These are phyloP conservation scores for Trichoderma sp. DNA, from an alignment of 2,329 filamentous ascomycete species.

Conservation along the genomic window DNA sequence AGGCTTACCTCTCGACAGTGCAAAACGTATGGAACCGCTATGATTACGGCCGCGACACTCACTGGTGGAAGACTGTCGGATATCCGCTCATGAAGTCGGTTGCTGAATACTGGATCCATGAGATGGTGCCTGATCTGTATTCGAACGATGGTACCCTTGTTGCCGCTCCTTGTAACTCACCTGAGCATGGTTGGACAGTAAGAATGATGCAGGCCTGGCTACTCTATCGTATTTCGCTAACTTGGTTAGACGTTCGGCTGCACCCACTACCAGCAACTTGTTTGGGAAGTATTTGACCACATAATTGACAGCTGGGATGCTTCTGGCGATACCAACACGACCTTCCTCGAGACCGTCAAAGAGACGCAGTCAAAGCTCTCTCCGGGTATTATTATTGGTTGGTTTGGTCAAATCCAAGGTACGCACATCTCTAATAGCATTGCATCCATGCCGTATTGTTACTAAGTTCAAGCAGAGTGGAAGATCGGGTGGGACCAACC, in stretches of 20 bases:
- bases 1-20: slow-evolving; percentile 40
- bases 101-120: slow-evolving; percentile 54
- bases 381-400: slow-evolving; percentile 13
- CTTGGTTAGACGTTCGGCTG: slow-evolving; percentile 45
- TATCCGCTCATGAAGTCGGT: slow-evolving; percentile 54
- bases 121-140: slow-evolving; percentile 49
- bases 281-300: slow-evolving; percentile 42
- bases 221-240: neutral
- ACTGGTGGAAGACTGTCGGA: slow-evolving; percentile 46
- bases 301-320: slow-evolving; percentile 30
- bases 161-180: slow-evolving; percentile 57
- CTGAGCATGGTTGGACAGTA: slow-evolving; percentile 51
- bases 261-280: slow-evolving; percentile 51
- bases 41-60: slow-evolving; percentile 47
- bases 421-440: neutral
- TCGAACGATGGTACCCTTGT: slow-evolving; percentile 51
- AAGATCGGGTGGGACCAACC: slow-evolving; percentile 31
- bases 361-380: slow-evolving; percentile 9
- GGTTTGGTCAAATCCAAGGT: slow-evolving; percentile 18
- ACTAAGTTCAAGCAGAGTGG: slow-evolving; percentile 23
- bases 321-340: slow-evolving; percentile 27
- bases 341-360: slow-evolving; percentile 35
- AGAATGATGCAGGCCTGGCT: neutral
- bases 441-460: rapidly evolving
- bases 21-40: slow-evolving; percentile 57